phyloP scores from a whole-genome alignment of 1,284 basidiomycete genomes.

The Puccinia brachypodii region DNA sequence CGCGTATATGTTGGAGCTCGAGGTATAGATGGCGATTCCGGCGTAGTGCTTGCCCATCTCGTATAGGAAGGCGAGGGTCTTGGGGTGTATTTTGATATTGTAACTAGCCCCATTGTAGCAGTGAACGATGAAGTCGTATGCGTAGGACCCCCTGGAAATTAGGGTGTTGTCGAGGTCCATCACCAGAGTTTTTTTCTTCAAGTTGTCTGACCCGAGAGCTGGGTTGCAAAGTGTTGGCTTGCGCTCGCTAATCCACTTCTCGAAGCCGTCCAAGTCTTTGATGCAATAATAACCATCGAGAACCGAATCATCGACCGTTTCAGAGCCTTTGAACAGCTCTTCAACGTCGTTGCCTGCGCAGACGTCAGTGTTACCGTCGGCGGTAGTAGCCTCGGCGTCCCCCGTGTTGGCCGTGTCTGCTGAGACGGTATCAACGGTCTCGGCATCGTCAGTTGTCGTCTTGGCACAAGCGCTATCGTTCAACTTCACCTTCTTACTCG shows the following conservation, averaged over 20 bases:
- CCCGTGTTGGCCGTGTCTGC: too few species aligned
- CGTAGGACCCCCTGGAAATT: background rate
- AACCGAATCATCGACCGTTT: background rate
- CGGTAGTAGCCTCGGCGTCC: too few species aligned
- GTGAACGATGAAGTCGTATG: background rate
- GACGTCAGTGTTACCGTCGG: too few species aligned
- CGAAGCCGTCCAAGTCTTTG: background rate
- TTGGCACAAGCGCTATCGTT: too few species aligned
- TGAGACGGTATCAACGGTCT: too few species aligned
- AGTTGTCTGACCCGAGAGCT: background rate
- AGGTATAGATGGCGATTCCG: background rate
- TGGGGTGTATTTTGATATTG: background rate
- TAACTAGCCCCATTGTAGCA: background rate
- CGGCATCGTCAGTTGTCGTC: too few species aligned
- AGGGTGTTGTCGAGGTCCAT: background rate
- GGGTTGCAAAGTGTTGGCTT: background rate
- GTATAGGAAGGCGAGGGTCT: background rate
- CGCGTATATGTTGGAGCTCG: background rate
- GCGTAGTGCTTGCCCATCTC: background rate
- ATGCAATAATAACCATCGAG: background rate
- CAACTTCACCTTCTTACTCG: too few species aligned
- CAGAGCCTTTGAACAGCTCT: background rate
- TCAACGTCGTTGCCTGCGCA: background rate
- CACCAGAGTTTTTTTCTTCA: background rate
- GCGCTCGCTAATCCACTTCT: background rate